phyloP scores from a whole-genome alignment of 345 rosid species.

The Mallotus nudiflorus region DNA sequence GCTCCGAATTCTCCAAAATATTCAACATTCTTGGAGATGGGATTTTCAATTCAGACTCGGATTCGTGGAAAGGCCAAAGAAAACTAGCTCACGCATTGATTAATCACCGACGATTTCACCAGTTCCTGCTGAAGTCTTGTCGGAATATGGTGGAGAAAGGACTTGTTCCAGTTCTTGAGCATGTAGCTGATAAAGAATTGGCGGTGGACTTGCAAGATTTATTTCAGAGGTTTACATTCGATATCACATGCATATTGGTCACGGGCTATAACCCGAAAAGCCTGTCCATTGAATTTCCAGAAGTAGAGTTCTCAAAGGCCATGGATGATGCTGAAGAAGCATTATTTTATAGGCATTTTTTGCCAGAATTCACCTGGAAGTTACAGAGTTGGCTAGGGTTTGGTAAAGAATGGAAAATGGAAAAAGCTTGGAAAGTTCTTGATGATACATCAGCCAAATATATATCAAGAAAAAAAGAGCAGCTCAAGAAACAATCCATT shows the following conservation, averaged over 20 bases:
- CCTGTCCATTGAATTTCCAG: constrained; percentile 15
- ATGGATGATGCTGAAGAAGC: constrained; percentile 20
- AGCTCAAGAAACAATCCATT: neutral
- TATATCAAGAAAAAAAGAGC: constrained; percentile 13
- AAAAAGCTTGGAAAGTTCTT: neutral
- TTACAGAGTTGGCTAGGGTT: constrained; percentile 16
- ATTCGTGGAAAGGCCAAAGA: constrained; percentile 22
- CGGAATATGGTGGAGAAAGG: constrained; percentile 10
- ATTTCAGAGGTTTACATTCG: constrained; percentile 24
- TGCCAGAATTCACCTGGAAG: constrained; percentile 13
- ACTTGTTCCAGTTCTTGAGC: constrained; percentile 18
- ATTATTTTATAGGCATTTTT: constrained; percentile 10
- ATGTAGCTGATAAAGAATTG: neutral
- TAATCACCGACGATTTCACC: neutral
- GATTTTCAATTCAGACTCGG: constrained; percentile 24
- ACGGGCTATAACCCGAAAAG: constrained; percentile 13
- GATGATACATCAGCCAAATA: neutral
- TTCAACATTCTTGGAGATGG: constrained; percentile 28
- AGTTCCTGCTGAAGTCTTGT: neutral
- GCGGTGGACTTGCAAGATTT: constrained; percentile 22
- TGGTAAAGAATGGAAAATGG: constrained; percentile 21
- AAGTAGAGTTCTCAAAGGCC: constrained; percentile 11
- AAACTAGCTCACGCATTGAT: constrained; percentile 11
- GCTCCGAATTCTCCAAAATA: constrained; percentile 12
- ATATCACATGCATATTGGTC: constrained; percentile 9